Evolutionary conservation across 169 alveolate species (phyloP), one percentile per base, ranked within the genome.

Genomic region (Neospora caninum): DNA sequence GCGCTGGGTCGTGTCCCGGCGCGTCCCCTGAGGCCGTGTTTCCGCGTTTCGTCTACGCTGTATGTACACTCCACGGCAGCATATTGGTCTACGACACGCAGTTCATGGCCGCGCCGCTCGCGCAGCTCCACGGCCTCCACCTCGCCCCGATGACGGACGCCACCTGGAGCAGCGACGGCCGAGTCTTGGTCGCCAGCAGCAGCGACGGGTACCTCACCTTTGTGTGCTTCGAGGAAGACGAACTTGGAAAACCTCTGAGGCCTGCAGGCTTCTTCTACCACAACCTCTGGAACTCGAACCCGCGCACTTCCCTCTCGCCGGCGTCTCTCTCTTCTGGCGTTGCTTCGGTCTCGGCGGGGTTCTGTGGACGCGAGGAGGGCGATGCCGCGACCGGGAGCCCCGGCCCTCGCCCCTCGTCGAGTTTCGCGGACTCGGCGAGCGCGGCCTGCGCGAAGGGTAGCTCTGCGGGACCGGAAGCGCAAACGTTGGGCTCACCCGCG

Each of bases 151-250:
- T 98, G 95, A 98, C 99, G 27, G 99, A 98, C 95, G 96, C 97
- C 45, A 97, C 99, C 70, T 98, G 99, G 99, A 97, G 98, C 94
- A 98, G 98, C 78, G 98, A 98, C 93, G 98, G 98, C 4, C 96
- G 96, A 91, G 96, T 98, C 91, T 96, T 98, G 53, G 99, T 99
- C 29, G 97, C 98, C 45, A 97, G 99, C 69, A 97, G 99, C 67
- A 97, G 98, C 92, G 99, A 98, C 92, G 99, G 99, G 42, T 98
- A 98, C 95, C 97, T 98, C 91, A 97, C 98, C 78, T 97, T 98
- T 82, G 95, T 96, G 53, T 94, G 95, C 94, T 98, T 98, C 95
- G 97, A 97, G 91, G 94, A 96, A 91, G 97, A 97, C 53, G 99
- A 98, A 95, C 96, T 98, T 43, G 99, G 99, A 13, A 73, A 36